Evolutionary conservation across 2,329 filamentous ascomycete species (phyloP), one percentile per base, ranked within the genome.

Genomic region (Sporothrix euskadiensis): DNA sequence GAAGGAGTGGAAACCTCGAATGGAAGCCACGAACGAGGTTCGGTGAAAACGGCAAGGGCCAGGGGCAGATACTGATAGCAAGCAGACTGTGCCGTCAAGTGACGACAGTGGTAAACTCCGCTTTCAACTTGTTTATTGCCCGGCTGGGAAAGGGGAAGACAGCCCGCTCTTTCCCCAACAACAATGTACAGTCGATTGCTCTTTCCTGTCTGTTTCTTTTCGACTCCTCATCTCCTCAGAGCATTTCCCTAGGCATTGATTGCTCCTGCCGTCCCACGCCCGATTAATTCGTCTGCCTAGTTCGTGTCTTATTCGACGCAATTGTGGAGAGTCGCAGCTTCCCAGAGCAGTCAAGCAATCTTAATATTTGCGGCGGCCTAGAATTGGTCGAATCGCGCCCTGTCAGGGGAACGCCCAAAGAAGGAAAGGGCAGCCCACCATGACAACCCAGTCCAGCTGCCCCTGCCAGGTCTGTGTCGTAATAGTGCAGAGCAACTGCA

Each of bases 261-360:
- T 47, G 61, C n/a, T 66, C 61, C 61, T 66, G 61, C 65, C 65
- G 65, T 68, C 65, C 44, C 65, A 44, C 65, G 30, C 65, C 26
- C 41, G 44, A 52, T n/a, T 35, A 68, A 68, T 49, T 66, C 26
- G 14, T 66, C 63, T 66, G 63, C 63, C 63, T 66, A 41, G 63
- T 49, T 30, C 35, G 22, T 41, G 32, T 22, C 59, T 49, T 49
- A 5, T 49, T 49, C 41, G 52, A 56, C 44, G 44, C 44, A 49
- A 49, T 49, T 30, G 39, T 44, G 39, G 22, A 44, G 22, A 30
- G n/a, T 68, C 44, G 65, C 26, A n/a, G 63, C 44, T 68, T 49
- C 63, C 44, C 41, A 49, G 19, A n/a, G 39, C 14, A 47, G 5
- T 3, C 52, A 30, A 56, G 52, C 52, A 56, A 66, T 66, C 44